Conservation (phyloP, 192 early-diverging fungal species). For the Linnemannia schmuckeri region DNA sequence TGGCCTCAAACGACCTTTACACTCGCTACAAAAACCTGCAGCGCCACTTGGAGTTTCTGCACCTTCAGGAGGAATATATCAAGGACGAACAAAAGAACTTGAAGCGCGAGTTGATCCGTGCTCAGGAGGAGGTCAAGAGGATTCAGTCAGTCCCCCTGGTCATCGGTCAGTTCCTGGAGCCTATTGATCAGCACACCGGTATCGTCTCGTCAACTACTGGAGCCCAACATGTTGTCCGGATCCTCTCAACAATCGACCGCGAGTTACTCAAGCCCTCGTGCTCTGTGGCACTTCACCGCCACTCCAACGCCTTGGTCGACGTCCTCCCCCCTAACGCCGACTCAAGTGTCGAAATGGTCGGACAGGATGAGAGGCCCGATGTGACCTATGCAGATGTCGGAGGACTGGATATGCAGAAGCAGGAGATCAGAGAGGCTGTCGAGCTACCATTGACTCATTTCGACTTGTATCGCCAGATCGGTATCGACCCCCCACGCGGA, state of each 20-base stretch:
- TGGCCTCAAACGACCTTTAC: conserved; percentile 90
- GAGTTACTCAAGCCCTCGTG: conserved; percentile 95
- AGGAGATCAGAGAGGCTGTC: conserved; percentile 95
- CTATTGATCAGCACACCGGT: conserved; percentile 96
- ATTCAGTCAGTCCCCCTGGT: conserved; percentile 98
- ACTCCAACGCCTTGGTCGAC: conserved; percentile 97
- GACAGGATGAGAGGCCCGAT: conserved; percentile 83
- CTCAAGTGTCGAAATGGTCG: conserved; percentile 90
- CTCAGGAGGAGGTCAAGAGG: conserved; percentile 98
- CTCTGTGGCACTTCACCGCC: conserved; percentile 95
- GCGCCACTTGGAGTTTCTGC: conserved; percentile 94
- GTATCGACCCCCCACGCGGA: conserved; percentile 98
- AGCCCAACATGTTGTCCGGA: conserved; percentile 92
- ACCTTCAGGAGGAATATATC: conserved; percentile 99
- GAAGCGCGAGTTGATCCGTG: conserved; percentile 92
- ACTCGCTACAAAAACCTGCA: conserved; percentile 95
- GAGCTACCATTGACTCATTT: conserved; percentile 98
- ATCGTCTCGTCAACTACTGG: conserved; percentile 96
- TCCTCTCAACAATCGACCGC: conserved; percentile 96
- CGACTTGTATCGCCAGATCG: conserved; percentile 98
- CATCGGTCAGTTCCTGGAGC: conserved; percentile 98
- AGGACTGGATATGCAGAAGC: conserved; percentile 93
- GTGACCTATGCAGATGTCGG: conserved; percentile 87
- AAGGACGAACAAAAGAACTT: conserved; percentile 99
- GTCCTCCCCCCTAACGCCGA: conserved; percentile 97